Evolutionary conservation across 2,329 filamentous ascomycete species (phyloP), one percentile per base, ranked within the genome.

Genomic region (Chaetomiaceae sp.): DNA sequence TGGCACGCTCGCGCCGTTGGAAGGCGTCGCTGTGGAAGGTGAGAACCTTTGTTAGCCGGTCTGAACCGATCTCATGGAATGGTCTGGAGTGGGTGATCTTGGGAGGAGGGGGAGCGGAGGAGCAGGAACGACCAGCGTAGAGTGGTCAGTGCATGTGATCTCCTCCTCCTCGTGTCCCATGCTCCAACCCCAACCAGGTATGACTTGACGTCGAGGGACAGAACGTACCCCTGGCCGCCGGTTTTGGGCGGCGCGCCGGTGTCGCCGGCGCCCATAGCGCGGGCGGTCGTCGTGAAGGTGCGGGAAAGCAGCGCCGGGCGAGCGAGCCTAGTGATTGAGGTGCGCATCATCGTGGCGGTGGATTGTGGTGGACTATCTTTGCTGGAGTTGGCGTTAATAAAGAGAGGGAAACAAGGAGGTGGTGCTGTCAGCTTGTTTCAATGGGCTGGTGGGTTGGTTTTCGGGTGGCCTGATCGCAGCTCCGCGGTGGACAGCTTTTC

Each of bases 1-100:
- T 77, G 57, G 91, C 91, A 65, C 84, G 79, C 72, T 98, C 93
- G 60, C 93, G 88, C 72, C 84, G 85, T 72, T 84, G 88, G 79
- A 96, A 98, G 47, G 88, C 81, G 65, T 98, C 91, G 59, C 91
- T 95, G 56, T 58, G 38, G 27, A 18, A 12, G 30, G 15, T 6
- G 7, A n/a, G 26, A 41, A 38, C 38, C 27, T 15, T 42, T 17
- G 51, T 52, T 53, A 51, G 45, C 30, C 38, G 37, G 27, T 29
- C 6, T 26, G 15, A 6, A 8, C 15, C 20, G 24, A 29, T n/a
- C n/a, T n/a, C n/a, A n/a, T n/a, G n/a, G n/a, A n/a, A n/a, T n/a
- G n/a, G n/a, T n/a, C n/a, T n/a, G n/a, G n/a, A n/a, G n/a, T n/a
- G n/a, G n/a, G n/a, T n/a, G n/a, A n/a, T n/a, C n/a, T n/a, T n/a